Percentiles rank a stretch among this genome's conserved stretches.
These are phyloP conservation scores for Pyrus hybrid DNA, from an alignment of 331 rosid genomes.

Conservation along the genomic window DNA sequence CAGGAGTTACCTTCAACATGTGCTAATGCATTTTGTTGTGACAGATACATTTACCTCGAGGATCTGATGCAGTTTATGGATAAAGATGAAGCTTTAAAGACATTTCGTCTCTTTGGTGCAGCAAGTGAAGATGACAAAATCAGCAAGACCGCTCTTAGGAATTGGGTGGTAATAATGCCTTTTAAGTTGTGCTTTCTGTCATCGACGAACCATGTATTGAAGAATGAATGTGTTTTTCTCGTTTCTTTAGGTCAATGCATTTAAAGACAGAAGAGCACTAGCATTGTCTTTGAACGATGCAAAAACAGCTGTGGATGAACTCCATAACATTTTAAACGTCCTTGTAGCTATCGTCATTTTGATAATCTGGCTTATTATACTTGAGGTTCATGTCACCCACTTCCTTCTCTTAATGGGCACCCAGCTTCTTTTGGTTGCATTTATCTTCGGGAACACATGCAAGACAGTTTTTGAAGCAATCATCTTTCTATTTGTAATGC, in stretches of 20 bases:
- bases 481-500: conserved; percentile 38
- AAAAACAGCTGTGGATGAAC: conserved; percentile 37
- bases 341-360: conserved; percentile 12
- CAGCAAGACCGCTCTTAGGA: conserved; percentile 7
- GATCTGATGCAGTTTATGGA: conserved; percentile 25
- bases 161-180: conserved; percentile 31
- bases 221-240: background rate
- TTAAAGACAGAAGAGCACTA: conserved; percentile 31
- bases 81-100: conserved; percentile 23
- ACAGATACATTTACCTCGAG: conserved; percentile 21
- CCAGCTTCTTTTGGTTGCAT: conserved; percentile 27
- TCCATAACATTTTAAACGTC: conserved; percentile 24
- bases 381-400: conserved; percentile 23
- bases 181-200: background rate
- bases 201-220: background rate
- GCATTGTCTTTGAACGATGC: conserved; percentile 24
- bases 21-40: background rate
- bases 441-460: conserved; percentile 36
- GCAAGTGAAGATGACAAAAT: conserved; percentile 18
- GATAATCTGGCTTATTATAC: conserved; percentile 27
- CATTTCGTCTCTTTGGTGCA: conserved; percentile 14
- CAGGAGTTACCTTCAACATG: background rate
- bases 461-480: conserved; percentile 37
- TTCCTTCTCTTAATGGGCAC: conserved; percentile 29
- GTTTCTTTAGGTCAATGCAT: conserved; percentile 23